Evolutionary conservation across 306 rosid species (phyloP), one percentile per base, ranked within the genome.

Genomic region (Vachellia collinsii): DNA sequence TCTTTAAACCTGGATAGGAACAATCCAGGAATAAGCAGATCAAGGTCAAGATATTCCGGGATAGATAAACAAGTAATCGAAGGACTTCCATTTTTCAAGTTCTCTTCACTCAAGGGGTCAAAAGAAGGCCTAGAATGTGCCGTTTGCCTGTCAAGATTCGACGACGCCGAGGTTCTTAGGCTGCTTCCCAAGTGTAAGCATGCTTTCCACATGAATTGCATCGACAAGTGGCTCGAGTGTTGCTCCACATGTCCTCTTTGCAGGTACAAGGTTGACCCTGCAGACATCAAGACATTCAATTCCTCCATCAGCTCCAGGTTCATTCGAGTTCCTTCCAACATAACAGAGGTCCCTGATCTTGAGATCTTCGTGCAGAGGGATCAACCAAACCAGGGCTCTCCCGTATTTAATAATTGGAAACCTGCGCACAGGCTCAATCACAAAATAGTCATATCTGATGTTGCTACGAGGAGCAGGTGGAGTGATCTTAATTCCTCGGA

Each of bases 191-290:
- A 91, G 42, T 94, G 98, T 68, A 89, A 81, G 20, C 88, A 86
- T 29, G 84, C 77, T 1, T 86, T 86, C 34, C 88, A 85, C 67
- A 38, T 79, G 13, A 83, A 82, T 12, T 92, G 98, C 76, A 88
- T 92, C 4, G 97, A 94, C 74, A 82, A 38, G 70, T 94, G 98
- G 98, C 93, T 94, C 4, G 84, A 79, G 47, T 79, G 48, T n/a
- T 97, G 92, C 56, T 86, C 98, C 3, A 91, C 90, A 62, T 92
- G 98, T 16, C 98, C 98, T 34, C 90, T 94, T 19, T 94, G 98
- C 78, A 80, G 97, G 72, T 72, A 82, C 63, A 82, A 51, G 79
- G 83, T 94, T 1, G 79, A 87, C 37, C 37, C 80, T 0, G 81
- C 79, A 6, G 92, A 90, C 58, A 53, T 83, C 38, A 76, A 84